Base-by-base conservation (phyloP, 345 rosid genomes). In the Camelina hispida region DNA sequence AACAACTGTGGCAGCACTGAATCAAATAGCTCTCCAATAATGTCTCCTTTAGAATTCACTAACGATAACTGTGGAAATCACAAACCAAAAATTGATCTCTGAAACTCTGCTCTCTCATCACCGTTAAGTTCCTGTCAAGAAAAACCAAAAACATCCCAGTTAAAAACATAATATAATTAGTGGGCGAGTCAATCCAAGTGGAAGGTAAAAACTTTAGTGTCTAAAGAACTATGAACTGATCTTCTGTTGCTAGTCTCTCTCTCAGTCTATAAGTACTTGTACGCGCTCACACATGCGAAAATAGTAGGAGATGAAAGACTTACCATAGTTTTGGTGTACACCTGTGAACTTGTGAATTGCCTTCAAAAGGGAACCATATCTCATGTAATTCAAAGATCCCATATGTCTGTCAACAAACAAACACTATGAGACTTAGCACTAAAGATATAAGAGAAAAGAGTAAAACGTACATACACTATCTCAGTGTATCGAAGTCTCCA, bases 401-500 rank as follows among this genome's bases (percentile, higher is more conserved):
- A 90, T 93, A 70, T 90, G 96, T 53, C 98, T 95, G 80, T 44
- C 50, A 67, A 44, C 65, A 66, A 60, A 38, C 38, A 46, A 35
- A 61, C 25, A 38, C 53, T 13, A 72, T 65, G 62, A 73, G 61
- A 38, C 68, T 61, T 7, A 32, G 53, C 4, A 17, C 12, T 47
- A 58, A 63, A 25, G 35, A 54, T 68, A 64, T 37, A 9, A 52
- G 6, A 65, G 53, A 55, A 50, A 51, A 43, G 57, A 51, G 58
- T 18, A 52, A 72, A 55, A 72, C 84, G 52, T 23, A 82, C 90
- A 61, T 73, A 92, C 97, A 86, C 67, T 62, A 95, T 90, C 93
- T 95, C 98, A 1, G 98, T 87, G 60, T 90, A 95, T 66, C 87
- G 88, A 60, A 93, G 81, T 85, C 97, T 84, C 99, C 99, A 92